phyloP scores from a whole-genome alignment of 306 rosid species.

The Dryas drummondii region DNA sequence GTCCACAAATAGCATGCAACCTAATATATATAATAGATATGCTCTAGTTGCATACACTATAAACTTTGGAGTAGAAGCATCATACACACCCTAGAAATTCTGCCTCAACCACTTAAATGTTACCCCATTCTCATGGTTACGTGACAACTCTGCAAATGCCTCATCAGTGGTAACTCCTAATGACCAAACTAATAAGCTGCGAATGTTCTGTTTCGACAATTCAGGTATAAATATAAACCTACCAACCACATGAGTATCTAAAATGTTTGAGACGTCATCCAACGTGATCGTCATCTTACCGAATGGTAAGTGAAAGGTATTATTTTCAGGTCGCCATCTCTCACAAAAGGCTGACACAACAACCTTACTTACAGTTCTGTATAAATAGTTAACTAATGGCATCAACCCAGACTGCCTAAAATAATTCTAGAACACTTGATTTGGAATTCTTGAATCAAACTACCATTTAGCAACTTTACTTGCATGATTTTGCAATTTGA shows the following conservation, averaged over 20 bases:
- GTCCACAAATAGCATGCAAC: background rate
- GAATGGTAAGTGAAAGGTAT: background rate
- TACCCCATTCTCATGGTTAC: too few relatives aligned
- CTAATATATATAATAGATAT: background rate
- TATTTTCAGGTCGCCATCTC: constrained; percentile 5
- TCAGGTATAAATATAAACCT: background rate
- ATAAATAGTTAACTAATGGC: background rate
- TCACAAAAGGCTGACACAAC: background rate
- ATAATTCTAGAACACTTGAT: background rate
- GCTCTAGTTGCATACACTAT: background rate
- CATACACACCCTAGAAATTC: background rate
- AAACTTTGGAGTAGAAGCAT: background rate
- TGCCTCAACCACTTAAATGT: background rate
- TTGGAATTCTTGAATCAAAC: background rate
- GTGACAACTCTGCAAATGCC: background rate
- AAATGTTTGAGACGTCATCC: background rate
- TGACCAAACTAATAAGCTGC: too few relatives aligned
- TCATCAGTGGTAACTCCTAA: background rate
- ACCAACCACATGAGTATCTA: background rate
- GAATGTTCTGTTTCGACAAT: too few relatives aligned
- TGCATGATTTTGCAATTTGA: background rate
- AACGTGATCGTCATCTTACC: background rate
- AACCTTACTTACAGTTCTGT: background rate
- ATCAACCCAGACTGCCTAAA: background rate
- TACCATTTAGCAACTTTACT: background rate